Base-by-base conservation (phyloP, 192 early-diverging fungal species). In the Chytriomyces sp. region DNA sequence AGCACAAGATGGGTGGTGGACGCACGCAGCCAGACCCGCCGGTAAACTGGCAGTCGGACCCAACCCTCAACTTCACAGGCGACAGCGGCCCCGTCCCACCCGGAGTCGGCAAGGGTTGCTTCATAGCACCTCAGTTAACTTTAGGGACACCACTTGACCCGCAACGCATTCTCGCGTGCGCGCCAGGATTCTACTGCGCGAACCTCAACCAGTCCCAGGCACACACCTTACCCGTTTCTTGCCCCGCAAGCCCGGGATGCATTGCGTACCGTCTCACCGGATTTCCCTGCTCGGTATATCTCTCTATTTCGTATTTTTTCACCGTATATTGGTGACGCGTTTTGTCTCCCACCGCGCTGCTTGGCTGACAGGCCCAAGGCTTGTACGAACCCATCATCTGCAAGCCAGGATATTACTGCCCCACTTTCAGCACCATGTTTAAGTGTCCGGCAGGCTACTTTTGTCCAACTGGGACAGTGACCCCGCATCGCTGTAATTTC, bases 381-480 rank as follows among this genome's bases (percentile, higher is more conserved):
- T 41, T 75, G 2, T 75, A 75, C 44, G 74, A 90, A 61, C 89
- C 90, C 6, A 61, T 81, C 57, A 87, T 88, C 64, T 91, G 90
- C 70, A 86, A 82, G 49, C 49, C 73, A 0, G 86, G 88, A 8
- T 88, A 81, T 61, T 85, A 84, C 39, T 89, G 89, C 69, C 82
- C 82, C 3, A 71, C 82, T 26, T 77, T 82, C 4, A 77, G 64
- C 12, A 70, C 75, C 1, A 72, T 87, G 38, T 61, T 74, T 8
- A 4, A 74, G n/a, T 91, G 89, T 64, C 86, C 88, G 0, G 59
- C 70, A 26, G 85, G 80, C 25, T 64, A 75, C 54, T 90, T 78
- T 74, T 90, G 86, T 52, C 83, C 81, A 5, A 68, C 77, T 3
- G 87, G 85, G 53, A 80, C 84, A 3, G 80, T 74, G 6, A 33